Evolutionary conservation across 2,329 filamentous ascomycete genomes (phyloP), one percentile per base, ranked within the genome.

Genomic region (Tothia fuscella): DNA sequence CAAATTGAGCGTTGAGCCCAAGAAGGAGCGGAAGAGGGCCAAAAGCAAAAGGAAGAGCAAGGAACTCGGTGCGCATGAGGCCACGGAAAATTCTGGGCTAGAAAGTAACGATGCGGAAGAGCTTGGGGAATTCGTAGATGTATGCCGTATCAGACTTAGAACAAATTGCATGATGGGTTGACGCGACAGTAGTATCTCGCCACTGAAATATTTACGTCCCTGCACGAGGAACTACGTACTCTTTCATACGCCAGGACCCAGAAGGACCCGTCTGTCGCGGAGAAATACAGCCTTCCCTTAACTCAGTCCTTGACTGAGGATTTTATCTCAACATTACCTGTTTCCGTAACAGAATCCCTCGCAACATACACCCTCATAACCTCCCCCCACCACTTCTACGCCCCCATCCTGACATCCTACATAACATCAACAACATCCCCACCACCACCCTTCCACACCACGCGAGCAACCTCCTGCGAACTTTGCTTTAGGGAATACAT

Each of bases 401-500:
- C 70, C 0, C 76, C 79, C 0, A 61, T 82, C 1, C 55, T 91
- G 1, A 70, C 69, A 1, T 61, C 71, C 1, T 91, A 85, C 60
- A 63, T 86, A 10, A 56, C 62, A 0, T 56, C 68, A 1, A 63
- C 71, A 6, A 75, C 72, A 1, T 65, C 76, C 0, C 63, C 80
- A 0, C 83, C 84, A 0, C 80, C 81, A 0, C 66, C 76, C 6
- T 80, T 79, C 52, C 62, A 64, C 1, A 62, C 67, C 0, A 81
- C 79, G 1, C 70, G 73, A 19, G 55, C 61, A 4, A 51, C 63
- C 1, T 70, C 60, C 1, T 93, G 86, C 59, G 86, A 93, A 63
- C 72, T 93, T 19, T 93, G 85, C 57, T 72, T 67, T 2, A 69
- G 85, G 1, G 73, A 76, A 47, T 86, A 82, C 75, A 74, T 91